These are phyloP conservation scores for Dunaliella primolecta DNA, from an alignment of 139 green algal species.

Conservation along the genomic window DNA sequence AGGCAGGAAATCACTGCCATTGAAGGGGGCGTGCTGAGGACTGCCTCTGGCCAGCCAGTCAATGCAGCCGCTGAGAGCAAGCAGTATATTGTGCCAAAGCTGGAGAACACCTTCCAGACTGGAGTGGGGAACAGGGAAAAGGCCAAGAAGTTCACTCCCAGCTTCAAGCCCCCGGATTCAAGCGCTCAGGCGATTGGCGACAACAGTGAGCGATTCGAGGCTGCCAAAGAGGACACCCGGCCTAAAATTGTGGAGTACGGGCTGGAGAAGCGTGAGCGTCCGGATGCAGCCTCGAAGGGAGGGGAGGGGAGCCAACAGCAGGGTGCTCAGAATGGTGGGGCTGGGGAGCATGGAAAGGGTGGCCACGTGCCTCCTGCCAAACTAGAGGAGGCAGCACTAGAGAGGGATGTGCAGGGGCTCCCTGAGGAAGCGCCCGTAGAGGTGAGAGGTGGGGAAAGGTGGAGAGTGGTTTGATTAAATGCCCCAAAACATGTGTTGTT, in stretches of 20 bases:
- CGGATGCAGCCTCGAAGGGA: too few relatives aligned
- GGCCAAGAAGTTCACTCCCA: constrained; percentile 46
- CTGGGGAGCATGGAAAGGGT: not conserved
- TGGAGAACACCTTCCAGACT: constrained; percentile 55
- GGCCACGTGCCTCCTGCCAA: not conserved
- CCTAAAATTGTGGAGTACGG: constrained; percentile 10
- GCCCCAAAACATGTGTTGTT: too few relatives aligned
- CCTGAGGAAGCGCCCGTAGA: constrained; percentile 33
- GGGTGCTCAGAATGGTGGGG: not conserved
- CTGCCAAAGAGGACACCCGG: not conserved
- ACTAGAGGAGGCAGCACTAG: constrained; percentile 15
- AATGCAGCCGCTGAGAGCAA: constrained; percentile 4
- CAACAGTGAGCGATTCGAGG: constrained; percentile 30
- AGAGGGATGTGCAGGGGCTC: constrained; percentile 30
- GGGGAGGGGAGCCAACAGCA: not conserved
- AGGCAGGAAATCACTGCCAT: constrained; percentile 46
- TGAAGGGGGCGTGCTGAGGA: constrained; percentile 4
- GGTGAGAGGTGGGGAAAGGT: too few relatives aligned
- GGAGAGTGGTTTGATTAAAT: too few relatives aligned
- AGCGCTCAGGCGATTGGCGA: constrained; percentile 20
- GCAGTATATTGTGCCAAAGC: constrained; percentile 39
- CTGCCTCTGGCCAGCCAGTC: constrained; percentile 16
- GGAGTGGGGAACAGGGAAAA: constrained; percentile 22
- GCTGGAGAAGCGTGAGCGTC: constrained; percentile 1
- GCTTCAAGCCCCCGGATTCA: constrained; percentile 35